Evolutionary conservation across 2,329 filamentous ascomycete genomes (phyloP), one percentile per base, ranked within the genome.

Genomic region (Pseudogymnoascus sp.): DNA sequence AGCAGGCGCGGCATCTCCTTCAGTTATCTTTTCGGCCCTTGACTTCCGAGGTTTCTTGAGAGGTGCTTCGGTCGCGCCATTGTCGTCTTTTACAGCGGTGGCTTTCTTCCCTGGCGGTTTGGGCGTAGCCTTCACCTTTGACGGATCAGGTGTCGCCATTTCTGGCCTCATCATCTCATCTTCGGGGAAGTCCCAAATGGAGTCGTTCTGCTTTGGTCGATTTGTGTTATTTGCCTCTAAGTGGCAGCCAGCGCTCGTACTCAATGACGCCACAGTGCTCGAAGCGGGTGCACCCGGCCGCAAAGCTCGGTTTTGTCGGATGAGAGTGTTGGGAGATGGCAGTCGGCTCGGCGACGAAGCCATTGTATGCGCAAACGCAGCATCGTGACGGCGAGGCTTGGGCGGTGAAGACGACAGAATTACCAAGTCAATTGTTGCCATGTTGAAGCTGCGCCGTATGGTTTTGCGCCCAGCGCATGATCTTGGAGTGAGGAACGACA

Each of bases 261-360:
- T 81, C 0, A 72, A 70, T 9, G 66, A 68, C 14, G 67, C 64
- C 2, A 72, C 73, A 66, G 74, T 67, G 14, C 70, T 64, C 4
- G 77, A 73, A 35, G 78, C 73, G 3, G 74, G 65, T 1, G 71
- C 65, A 2, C 47, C 28, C 14, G 28, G 4, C 30, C 47, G 28
- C 47, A 32, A 54, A 54, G 47, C 9, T 32, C 11, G 28, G 47
- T 18, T 54, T 20, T 54, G 47, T 54, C 47, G n/a, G 18, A 58
- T 37, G 18, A 38, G 57, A 14, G 57, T 39, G 20, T 30, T 37
- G 37, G 32, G 34, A 25, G 37, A 38, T 25, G 32, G 65, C 8
- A 85, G 69, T 2, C 83, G 76, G 37, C 74, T 74, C 0, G 84
- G 70, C 0, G 81, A 72, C 57, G 68, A 71, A 39, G 69, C 67